Evolutionary conservation across 805 yeast genomes (phyloP).

Genomic region (Candida namnaoensis): DNA sequence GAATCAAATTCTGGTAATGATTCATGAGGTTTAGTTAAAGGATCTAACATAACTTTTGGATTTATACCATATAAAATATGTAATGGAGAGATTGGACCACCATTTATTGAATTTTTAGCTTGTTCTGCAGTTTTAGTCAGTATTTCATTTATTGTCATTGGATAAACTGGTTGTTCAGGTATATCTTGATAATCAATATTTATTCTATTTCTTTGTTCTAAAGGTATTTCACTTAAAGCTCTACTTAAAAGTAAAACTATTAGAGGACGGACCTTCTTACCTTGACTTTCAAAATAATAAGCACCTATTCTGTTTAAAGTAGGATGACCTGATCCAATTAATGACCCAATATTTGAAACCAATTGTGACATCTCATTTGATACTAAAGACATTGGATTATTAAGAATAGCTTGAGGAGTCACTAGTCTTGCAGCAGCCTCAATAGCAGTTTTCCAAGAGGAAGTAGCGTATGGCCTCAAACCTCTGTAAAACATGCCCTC

Average conservation of each 20-base stretch:
- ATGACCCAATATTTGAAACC: constrained; percentile 76
- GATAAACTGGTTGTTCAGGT: constrained; percentile 53
- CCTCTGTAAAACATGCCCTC: neutral
- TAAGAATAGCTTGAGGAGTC: constrained; percentile 47
- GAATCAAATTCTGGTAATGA: constrained; percentile 52
- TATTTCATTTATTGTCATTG: constrained; percentile 29
- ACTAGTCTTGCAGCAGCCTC: constrained; percentile 69
- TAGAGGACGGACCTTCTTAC: constrained; percentile 90
- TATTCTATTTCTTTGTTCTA: constrained; percentile 54
- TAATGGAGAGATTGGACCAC: constrained; percentile 70
- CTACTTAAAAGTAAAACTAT: constrained; percentile 77
- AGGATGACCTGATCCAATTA: constrained; percentile 93
- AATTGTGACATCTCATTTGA: constrained; percentile 87
- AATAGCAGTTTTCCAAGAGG: constrained; percentile 46
- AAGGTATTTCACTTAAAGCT: constrained; percentile 71
- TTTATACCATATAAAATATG: constrained; percentile 82
- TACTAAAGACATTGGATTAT: constrained; percentile 86
- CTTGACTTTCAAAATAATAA: constrained; percentile 93
- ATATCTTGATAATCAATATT: constrained; percentile 57
- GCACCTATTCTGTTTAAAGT: constrained; percentile 86
- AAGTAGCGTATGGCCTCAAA: constrained; percentile 2
- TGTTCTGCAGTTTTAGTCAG: constrained; percentile 41
- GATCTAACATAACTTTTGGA: constrained; percentile 76
- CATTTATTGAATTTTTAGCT: constrained; percentile 26
- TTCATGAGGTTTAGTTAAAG: constrained; percentile 74